Conservation (phyloP, 805 yeast genomes). For the Candida coleopterorum region DNA sequence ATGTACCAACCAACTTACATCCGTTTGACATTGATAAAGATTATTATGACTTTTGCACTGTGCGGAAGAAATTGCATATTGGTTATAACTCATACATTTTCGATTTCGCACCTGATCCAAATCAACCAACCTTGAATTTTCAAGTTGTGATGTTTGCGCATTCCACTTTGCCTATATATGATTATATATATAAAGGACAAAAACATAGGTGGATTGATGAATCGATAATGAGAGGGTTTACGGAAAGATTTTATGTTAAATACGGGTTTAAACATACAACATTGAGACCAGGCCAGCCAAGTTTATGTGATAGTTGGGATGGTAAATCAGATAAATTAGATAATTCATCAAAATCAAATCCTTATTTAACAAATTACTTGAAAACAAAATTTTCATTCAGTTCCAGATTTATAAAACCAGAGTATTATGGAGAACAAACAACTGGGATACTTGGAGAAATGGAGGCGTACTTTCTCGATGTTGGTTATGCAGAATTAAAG, state of each 20-base stretch:
- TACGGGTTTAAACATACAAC: conserved; percentile 5
- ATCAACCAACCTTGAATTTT: conserved; percentile 1
- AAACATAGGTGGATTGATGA: conserved; percentile 9
- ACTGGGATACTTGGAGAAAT: conserved; percentile 2
- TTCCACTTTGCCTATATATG: conserved; percentile 8
- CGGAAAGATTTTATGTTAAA: conserved; percentile 1
- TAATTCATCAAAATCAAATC: conserved; percentile 3
- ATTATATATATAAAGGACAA: conserved; percentile 8
- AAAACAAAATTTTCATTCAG: conserved; percentile 4
- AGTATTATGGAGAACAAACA: conserved; percentile 6
- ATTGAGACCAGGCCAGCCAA: conserved; percentile 1
- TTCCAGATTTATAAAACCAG: conserved; percentile 6
- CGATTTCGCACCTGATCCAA: conserved; percentile 8
- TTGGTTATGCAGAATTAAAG: conserved; percentile 6
- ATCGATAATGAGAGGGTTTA: neutral
- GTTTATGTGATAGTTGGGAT: conserved; percentile 9
- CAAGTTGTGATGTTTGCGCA: conserved; percentile 9
- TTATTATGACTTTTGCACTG: conserved; percentile 7
- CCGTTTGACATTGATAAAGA: conserved; percentile 8
- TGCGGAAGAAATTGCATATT: neutral
- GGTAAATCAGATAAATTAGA: conserved; percentile 5
- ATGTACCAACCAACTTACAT: conserved; percentile 2
- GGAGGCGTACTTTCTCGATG: conserved; percentile 4
- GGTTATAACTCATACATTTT: conserved; percentile 5
- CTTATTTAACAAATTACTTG: conserved; percentile 2